Conservation (phyloP, 805 yeast genomes). For the Zygosaccharomyces pseudorouxii region DNA sequence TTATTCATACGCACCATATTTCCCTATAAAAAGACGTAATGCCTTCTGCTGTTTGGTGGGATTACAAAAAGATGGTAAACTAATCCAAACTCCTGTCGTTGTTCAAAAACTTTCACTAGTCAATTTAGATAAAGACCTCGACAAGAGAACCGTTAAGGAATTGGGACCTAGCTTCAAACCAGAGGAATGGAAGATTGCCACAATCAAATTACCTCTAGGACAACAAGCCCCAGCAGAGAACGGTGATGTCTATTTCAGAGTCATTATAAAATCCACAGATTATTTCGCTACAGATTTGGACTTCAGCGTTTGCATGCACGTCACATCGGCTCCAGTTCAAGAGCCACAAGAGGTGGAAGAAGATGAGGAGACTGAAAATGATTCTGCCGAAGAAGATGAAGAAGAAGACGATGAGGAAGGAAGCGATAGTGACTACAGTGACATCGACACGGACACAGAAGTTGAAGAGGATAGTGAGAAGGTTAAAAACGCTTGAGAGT, state of each 20-base stretch:
- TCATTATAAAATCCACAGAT: constrained; percentile 64
- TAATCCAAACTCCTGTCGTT: constrained; percentile 58
- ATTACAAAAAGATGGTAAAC: constrained; percentile 72
- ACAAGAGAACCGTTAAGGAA: constrained; percentile 28
- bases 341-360: constrained; percentile 38
- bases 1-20: constrained; percentile 64
- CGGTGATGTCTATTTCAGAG: constrained; percentile 65
- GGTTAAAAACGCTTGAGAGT: background rate
- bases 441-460: constrained; percentile 37
- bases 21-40: constrained; percentile 51
- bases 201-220: constrained; percentile 69
- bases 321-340: constrained; percentile 48
- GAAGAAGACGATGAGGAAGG: constrained; percentile 61
- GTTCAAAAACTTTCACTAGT: constrained; percentile 28
- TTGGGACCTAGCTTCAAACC: constrained; percentile 37
- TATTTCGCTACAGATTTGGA: constrained; percentile 82
- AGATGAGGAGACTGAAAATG: constrained; percentile 52
- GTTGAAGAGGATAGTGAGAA: constrained; percentile 26
- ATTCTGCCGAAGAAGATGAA: constrained; percentile 45
- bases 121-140: constrained; percentile 29
- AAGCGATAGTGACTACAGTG: constrained; percentile 32
- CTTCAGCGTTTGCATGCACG: constrained; percentile 65
- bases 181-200: constrained; percentile 49
- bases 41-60: constrained; percentile 68
- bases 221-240: constrained; percentile 72